Base-by-base conservation (phyloP, 2,329 filamentous ascomycete genomes). In the Pseudogymnoascus sp. region DNA sequence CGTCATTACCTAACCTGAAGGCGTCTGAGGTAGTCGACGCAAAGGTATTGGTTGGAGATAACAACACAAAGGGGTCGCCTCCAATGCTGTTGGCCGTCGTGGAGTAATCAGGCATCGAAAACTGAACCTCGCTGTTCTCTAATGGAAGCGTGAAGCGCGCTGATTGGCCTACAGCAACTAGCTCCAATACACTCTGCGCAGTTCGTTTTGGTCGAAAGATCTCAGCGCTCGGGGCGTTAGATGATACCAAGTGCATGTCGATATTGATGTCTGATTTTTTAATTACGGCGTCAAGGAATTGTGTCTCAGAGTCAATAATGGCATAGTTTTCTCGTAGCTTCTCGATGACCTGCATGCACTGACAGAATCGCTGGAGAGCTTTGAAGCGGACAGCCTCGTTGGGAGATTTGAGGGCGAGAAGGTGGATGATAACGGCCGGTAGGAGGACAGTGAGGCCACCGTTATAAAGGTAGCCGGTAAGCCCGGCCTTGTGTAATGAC, bases 281-380 rank as follows among this genome's bases (percentile, higher is more conserved):
- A 66, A 95, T 87, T 1, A 91, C 90, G 2, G 91, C 90, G 72
- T 95, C 90, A 31, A 96, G 80, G 77, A 96, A 96, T 1, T 89
- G 90, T 2, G 90, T 92, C 31, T 90, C 91, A 69, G 93, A 96
- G 74, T 96, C 91, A 26, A 92, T 92, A 0, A 92, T 91, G 0
- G 91, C 87, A 69, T 96, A 96, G 23, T 91, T 89, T 71, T 95
- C 91, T 59, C 91, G 85, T 19, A 96, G 81, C 66, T 88, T 88
- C 72, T 90, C 86, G 81, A 96, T 88, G 64, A 95, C 91, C 59
- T 87, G 84, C 90, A 96, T 95, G 76, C 92, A 96, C 72, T 92
- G 88, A 68, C 88, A 88, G 77, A 96, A 95, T 19, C 90, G 89
- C 63, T 86, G 83, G 11, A 91, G 82, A 59, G 89, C 91, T 59